Evolutionary conservation across 805 yeast genomes (phyloP), one percentile per base, ranked within the genome.

Genomic region (Maudiozyma turicensis): DNA sequence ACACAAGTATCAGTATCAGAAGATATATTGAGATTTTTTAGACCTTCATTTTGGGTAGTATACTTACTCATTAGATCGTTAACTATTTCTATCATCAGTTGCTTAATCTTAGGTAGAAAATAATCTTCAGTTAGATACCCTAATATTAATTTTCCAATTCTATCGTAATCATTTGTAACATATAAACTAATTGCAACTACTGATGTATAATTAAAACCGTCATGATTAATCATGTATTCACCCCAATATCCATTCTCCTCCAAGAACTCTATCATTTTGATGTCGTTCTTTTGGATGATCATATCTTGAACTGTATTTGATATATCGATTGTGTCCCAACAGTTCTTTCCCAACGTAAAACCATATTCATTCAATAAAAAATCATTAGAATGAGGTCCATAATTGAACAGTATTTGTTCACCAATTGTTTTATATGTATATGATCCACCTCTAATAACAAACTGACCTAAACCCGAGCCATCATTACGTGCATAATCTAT

Each of bases 311-410:
- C 58, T 38, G 69, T 64, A 0, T 63, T 62, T 0, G 85, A 66
- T 4, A 90, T 60, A 59, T 90, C 95, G 2, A 89, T 61, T 53
- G 70, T 80, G 56, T 87, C 82, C 88, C 90, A 85, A 20, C 63
- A 66, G 60, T 88, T 87, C 1, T 63, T 58, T 0, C 63, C 60
- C 1, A 85, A 64, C 37, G 74, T 72, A 69, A 91, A 91, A 0
- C 97, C 98, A 60, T 91, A 91, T 64, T 91, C 98, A 58, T 85
- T 80, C 8, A 88, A 68, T 34, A 91, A 66, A 54, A 86, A 86
- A 45, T 81, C 88, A 62, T 91, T 89, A 8, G 85, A 80, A 64
- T 91, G 97, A 1, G 96, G 81, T 0, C 98, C 98, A 62, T 91
- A 91, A 46, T 83, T 78, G 54, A 91, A 73, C 56, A 71, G 78